Conservation (phyloP, 495 filamentous ascomycete genomes). For the Patellaria atrata region DNA sequence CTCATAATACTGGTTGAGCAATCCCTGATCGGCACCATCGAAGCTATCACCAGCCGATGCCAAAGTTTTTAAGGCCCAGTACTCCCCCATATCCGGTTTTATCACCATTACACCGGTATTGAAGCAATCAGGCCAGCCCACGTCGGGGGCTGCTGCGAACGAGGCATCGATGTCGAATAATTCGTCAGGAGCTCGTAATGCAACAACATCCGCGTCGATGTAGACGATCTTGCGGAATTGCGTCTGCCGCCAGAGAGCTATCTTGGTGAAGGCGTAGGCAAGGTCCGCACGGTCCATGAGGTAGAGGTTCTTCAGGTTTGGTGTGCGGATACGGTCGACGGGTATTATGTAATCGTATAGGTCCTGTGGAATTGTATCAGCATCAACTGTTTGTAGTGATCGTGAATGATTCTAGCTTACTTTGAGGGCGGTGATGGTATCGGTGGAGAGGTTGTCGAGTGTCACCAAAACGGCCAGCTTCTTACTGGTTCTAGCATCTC, state of each 20-base stretch:
- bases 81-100: slow-evolving; percentile 74
- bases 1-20: slow-evolving; percentile 85
- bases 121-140: slow-evolving; percentile 97
- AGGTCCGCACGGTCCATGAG: slow-evolving; percentile 88
- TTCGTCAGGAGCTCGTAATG: slow-evolving; percentile 79
- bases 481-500: slow-evolving; percentile 77
- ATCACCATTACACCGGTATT: slow-evolving; percentile 93
- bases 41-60: slow-evolving; percentile 82
- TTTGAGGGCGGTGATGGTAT: slow-evolving; percentile 64
- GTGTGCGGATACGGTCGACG: slow-evolving; percentile 62
- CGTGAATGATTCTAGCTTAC: slow-evolving; percentile 29
- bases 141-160: slow-evolving; percentile 86
- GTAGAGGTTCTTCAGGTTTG: slow-evolving; percentile 64
- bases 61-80: slow-evolving; percentile 67
- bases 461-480: slow-evolving; percentile 77
- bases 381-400: background rate
- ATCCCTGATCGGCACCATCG: slow-evolving; percentile 91
- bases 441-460: slow-evolving; percentile 52
- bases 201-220: slow-evolving; percentile 80
- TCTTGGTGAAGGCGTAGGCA: slow-evolving; percentile 87
- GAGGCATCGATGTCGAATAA: slow-evolving; percentile 60
- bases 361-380: slow-evolving; percentile 38
- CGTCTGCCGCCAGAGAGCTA: slow-evolving; percentile 81
- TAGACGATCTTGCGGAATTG: slow-evolving; percentile 88
- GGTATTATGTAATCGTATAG: slow-evolving; percentile 84